Conservation (phyloP, 306 rosid genomes). For the Oxytropis ochrocephala region DNA sequence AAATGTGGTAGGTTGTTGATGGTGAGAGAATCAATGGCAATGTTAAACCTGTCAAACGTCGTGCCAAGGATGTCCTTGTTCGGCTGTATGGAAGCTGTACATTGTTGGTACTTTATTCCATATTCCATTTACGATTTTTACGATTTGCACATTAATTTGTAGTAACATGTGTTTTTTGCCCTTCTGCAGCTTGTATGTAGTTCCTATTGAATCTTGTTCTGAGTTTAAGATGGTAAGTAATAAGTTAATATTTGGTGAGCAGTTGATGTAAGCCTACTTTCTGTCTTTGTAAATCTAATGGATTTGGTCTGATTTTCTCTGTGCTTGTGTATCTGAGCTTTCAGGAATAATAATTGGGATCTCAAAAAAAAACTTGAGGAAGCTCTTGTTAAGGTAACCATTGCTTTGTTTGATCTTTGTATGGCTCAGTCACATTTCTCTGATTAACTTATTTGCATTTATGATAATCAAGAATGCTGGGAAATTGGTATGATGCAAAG, state of each 20-base stretch:
- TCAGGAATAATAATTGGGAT: conserved; percentile 41
- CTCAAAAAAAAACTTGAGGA: conserved; percentile 28
- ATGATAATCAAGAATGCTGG: not conserved
- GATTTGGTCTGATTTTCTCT: not conserved
- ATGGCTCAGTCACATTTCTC: not conserved
- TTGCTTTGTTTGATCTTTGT: conserved; percentile 10
- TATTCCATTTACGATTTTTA: no score
- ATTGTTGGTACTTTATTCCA: conserved; percentile 32
- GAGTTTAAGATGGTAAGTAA: no score
- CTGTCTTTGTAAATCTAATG: not conserved
- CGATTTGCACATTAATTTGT: no score
- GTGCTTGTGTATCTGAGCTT: conserved; percentile 9
- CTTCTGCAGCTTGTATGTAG: no score
- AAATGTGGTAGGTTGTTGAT: conserved; percentile 53
- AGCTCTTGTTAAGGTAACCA: conserved; percentile 41
- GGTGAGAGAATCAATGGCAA: conserved; percentile 22
- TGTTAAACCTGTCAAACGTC: conserved; percentile 28
- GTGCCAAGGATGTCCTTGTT: conserved; percentile 41
- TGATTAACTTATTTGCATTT: not conserved
- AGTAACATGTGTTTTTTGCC: no score
- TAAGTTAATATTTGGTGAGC: conserved; percentile 12
- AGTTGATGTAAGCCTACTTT: not conserved
- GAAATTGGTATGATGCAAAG: not conserved
- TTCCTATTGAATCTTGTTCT: no score
- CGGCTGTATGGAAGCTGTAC: conserved; percentile 64